A percentile compares a stretch with the other conserved stretches of the same genome.
phyloP scores from a whole-genome alignment of 768 basidiomycete species.

The Leccinum subgranulosum region DNA sequence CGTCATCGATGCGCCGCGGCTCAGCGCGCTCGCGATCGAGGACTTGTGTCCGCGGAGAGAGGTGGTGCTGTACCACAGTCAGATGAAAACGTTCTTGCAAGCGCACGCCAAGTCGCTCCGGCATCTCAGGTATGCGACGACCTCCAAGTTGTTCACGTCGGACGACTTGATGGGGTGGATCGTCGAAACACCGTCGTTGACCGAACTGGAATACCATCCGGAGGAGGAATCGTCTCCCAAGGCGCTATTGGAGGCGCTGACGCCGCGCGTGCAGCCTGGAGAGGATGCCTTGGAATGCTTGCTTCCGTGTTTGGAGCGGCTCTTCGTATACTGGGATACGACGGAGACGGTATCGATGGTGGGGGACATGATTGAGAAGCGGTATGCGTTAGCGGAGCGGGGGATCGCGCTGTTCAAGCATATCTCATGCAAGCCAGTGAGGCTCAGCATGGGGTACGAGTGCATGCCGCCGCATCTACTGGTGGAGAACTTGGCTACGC shows the following conservation, averaged over 20 bases:
- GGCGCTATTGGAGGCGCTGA: slow-evolving; percentile 18
- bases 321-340: slow-evolving; percentile 25
- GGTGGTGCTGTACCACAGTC: slow-evolving; percentile 8
- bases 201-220: slow-evolving; percentile 22
- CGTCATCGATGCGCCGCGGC: slow-evolving; percentile 14
- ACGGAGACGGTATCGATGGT: slow-evolving; percentile 23
- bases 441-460: slow-evolving; percentile 9
- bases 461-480: slow-evolving; percentile 11
- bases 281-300: slow-evolving; percentile 14
- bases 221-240: slow-evolving; percentile 21
- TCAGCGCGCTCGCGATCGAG: slow-evolving; percentile 14
- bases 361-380: slow-evolving; percentile 24
- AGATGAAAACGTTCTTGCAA: slow-evolving; percentile 16
- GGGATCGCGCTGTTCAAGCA: slow-evolving; percentile 13
- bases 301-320: slow-evolving; percentile 16
- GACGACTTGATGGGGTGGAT: slow-evolving; percentile 17
- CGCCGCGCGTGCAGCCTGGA: slow-evolving; percentile 9
- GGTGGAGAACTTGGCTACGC: slow-evolving; percentile 16
- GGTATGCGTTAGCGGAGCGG: slow-evolving; percentile 12
- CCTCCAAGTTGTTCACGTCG: slow-evolving; percentile 17
- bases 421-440: slow-evolving; percentile 23
- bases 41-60: slow-evolving; percentile 17
- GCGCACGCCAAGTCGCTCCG: slow-evolving; percentile 10
- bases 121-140: slow-evolving; percentile 13
- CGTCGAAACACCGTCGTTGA: slow-evolving; percentile 16